phyloP scores from a whole-genome alignment of 1,139 yeast genomes.

The Arxiozyma heterogenica region DNA sequence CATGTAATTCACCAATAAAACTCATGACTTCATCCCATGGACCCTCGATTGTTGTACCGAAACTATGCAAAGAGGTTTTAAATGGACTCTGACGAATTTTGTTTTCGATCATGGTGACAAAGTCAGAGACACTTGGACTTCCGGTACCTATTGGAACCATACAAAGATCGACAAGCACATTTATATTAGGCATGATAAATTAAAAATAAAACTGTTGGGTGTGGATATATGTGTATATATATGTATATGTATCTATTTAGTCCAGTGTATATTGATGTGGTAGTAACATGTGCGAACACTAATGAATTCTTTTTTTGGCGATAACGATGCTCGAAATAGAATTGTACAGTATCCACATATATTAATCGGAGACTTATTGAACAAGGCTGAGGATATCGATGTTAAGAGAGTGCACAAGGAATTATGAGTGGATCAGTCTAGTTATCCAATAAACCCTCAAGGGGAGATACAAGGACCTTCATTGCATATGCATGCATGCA shows the following conservation, averaged over 20 bases:
- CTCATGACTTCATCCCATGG: constrained; percentile 86
- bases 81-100: constrained; percentile 53
- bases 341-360: background rate
- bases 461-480: no score
- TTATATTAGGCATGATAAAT: constrained; percentile 39
- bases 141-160: constrained; percentile 78
- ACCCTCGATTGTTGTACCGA: constrained; percentile 85
- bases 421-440: no score
- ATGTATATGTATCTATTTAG: no score
- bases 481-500: no score
- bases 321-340: background rate
- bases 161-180: constrained; percentile 65
- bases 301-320: background rate
- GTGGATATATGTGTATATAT: no score
- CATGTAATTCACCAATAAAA: constrained; percentile 71
- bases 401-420: no score
- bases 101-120: constrained; percentile 60
- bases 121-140: constrained; percentile 69
- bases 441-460: no score
- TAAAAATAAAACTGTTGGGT: background rate
- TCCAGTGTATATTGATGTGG: background rate
- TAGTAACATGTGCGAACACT: background rate
- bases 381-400: no score
- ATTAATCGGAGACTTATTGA: background rate
- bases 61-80: constrained; percentile 68